Conservation (phyloP, 2,329 filamentous ascomycete species). For the Purpureocillium takamizusanense region DNA sequence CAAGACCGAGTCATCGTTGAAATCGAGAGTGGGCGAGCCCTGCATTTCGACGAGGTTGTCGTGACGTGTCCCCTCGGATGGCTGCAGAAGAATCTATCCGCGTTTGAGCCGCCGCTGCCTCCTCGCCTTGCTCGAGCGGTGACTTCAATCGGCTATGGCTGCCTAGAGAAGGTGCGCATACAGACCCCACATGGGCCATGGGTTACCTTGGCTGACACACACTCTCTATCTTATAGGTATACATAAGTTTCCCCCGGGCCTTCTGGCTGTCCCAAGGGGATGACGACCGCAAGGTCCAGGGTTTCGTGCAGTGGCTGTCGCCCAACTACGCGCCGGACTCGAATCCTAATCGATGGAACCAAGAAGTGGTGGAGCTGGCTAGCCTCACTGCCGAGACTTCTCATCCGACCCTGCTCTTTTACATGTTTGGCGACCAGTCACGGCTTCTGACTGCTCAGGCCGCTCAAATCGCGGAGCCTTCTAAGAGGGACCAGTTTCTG, state of each 20-base stretch:
- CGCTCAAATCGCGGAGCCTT: slow-evolving; percentile 28
- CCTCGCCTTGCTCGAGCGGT: slow-evolving; percentile 50
- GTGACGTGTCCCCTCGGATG: slow-evolving; percentile 61
- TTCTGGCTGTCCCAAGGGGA: slow-evolving; percentile 56
- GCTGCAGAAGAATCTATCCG: slow-evolving; percentile 49
- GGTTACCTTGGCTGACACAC: neutral
- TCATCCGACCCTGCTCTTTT: slow-evolving; percentile 82
- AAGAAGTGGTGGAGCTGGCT: slow-evolving; percentile 70
- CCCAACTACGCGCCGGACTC: slow-evolving; percentile 57
- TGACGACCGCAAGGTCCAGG: slow-evolving; percentile 37
- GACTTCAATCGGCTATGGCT: slow-evolving; percentile 57
- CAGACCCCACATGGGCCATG: too few species aligned
- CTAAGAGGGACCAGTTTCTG: slow-evolving; percentile 45
- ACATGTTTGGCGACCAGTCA: slow-evolving; percentile 59
- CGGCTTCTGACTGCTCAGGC: slow-evolving; percentile 40
- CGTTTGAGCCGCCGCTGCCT: slow-evolving; percentile 54
- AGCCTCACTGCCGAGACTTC: slow-evolving; percentile 47
- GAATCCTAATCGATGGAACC: slow-evolving; percentile 59
- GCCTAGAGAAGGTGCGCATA: slow-evolving; percentile 55
- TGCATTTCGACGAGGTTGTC: slow-evolving; percentile 59
- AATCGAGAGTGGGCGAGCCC: slow-evolving; percentile 31
- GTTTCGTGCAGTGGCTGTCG: slow-evolving; percentile 68
- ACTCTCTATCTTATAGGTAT: slow-evolving; percentile 27
- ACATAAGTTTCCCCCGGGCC: slow-evolving; percentile 62
- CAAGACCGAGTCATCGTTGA: slow-evolving; percentile 31